Evolutionary conservation across 208 protist species (phyloP).

Genomic region (Tritrichomonas musculus): DNA sequence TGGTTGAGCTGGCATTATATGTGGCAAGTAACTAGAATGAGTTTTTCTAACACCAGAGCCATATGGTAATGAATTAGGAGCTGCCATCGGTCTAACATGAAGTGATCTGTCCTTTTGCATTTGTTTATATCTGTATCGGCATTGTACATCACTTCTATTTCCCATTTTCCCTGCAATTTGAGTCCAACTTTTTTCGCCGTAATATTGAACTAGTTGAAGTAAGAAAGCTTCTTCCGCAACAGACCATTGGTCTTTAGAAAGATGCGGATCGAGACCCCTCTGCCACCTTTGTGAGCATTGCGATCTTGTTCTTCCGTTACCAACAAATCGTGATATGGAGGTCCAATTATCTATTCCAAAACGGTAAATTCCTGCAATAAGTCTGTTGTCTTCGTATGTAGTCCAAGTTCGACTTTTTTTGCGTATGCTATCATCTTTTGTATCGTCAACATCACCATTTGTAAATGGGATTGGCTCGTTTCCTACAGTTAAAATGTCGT

Average conservation of each 20-base stretch:
- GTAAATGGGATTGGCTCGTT: no score
- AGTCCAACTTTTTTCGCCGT: constrained; percentile 22
- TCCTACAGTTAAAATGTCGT: no score
- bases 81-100: no score
- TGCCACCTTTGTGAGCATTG: not conserved
- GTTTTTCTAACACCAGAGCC: no score
- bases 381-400: not conserved
- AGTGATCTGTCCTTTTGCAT: not conserved
- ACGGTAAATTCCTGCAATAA: not conserved
- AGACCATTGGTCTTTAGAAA: not conserved
- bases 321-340: not conserved
- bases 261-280: not conserved
- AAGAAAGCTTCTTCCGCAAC: not conserved
- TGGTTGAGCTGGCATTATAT: no score
- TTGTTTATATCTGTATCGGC: not conserved
- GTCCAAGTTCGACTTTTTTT: not conserved
- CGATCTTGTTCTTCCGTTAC: not conserved
- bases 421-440: no score
- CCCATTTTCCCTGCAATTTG: not conserved
- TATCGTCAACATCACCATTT: no score
- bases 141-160: not conserved
- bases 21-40: no score
- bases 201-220: not conserved
- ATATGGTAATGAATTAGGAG: no score
- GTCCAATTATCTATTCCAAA: not conserved